phyloP scores from a whole-genome alignment of 148 eudicot species.

The Nepenthes mirabilis region DNA sequence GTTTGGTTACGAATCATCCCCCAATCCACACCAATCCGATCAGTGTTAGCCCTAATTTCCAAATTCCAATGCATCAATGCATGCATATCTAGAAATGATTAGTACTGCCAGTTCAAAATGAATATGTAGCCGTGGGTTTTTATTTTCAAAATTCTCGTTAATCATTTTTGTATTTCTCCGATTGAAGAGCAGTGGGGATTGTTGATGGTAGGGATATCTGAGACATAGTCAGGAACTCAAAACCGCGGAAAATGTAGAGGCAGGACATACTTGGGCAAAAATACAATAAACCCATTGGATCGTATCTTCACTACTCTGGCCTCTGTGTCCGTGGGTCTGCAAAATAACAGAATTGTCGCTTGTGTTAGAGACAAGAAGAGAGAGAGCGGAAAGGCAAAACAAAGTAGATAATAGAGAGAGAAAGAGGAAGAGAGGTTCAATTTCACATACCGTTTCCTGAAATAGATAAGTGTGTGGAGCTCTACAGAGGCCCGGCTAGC shows the following conservation, averaged over 20 bases:
- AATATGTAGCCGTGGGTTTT: too few species aligned
- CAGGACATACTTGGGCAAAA: constrained; percentile 77
- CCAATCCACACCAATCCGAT: too few species aligned
- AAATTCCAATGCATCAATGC: too few species aligned
- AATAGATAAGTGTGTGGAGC: constrained; percentile 86
- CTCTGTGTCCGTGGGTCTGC: constrained; percentile 87
- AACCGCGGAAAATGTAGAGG: background rate
- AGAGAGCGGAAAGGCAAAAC: background rate
- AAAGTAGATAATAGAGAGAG: background rate
- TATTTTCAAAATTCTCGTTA: too few species aligned
- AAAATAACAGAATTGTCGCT: constrained; percentile 7
- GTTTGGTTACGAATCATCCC: too few species aligned
- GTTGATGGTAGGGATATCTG: too few species aligned
- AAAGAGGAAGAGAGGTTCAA: constrained; percentile 1
- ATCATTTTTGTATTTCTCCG: background rate
- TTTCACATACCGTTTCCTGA: constrained; percentile 52
- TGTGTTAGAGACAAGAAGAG: background rate
- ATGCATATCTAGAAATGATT: too few species aligned
- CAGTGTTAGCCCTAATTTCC: too few species aligned
- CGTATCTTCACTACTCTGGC: constrained; percentile 92
- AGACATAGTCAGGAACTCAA: background rate
- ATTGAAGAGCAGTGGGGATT: background rate
- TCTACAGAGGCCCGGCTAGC: constrained; percentile 92
- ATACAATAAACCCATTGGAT: constrained; percentile 91
- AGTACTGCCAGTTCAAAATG: too few species aligned